Evolutionary conservation across 495 filamentous ascomycete species (phyloP), one percentile per base, ranked within the genome.

Genomic region (Chaetomium fimeti): DNA sequence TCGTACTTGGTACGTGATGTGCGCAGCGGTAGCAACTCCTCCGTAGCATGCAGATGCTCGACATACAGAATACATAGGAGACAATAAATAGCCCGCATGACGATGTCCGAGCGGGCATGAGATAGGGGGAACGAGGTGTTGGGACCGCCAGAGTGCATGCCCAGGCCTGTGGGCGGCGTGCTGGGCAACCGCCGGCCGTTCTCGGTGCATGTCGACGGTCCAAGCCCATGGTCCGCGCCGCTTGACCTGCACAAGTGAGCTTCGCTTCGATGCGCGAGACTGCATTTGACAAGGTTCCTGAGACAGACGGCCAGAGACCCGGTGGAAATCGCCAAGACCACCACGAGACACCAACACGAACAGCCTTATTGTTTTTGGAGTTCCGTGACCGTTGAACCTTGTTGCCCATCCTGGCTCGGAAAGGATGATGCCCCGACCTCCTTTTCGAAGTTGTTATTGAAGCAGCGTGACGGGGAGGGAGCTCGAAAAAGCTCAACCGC

Each of bases 181-280:
- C 32, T 40, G n/a, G 11, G 29, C 27, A 49, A 22, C 45, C 45
- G 28, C 29, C 62, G 54, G 62, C 54, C 28, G 55, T 64, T 60
- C 56, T 65, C 57, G 63, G 28, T 47, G 60, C 51, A 62, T 29
- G 62, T 25, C 22, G 9, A 15, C 5, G 55, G 48, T 47, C 56
- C 45, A 25, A 47, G 38, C 48, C 56, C 57, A 27, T 51, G 22
- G 43, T 48, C 49, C 53, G 65, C 62, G 60, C 68, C 62, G 64
- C 64, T 62, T 54, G 20, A 38, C 29, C 66, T 69, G 64, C 69
- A 71, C 48, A 18, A 27, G 27, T 16, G 40, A 51, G 47, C 63
- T 61, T 71, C 64, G 67, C 63, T 69, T 69, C 42, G 69, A 69
- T 72, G 65, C 62, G 62, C 24, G 64, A 55, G 56, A 48, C 58